phyloP scores from a whole-genome alignment of 371 early-diverging fungal species.

The Mortierella sp. region DNA sequence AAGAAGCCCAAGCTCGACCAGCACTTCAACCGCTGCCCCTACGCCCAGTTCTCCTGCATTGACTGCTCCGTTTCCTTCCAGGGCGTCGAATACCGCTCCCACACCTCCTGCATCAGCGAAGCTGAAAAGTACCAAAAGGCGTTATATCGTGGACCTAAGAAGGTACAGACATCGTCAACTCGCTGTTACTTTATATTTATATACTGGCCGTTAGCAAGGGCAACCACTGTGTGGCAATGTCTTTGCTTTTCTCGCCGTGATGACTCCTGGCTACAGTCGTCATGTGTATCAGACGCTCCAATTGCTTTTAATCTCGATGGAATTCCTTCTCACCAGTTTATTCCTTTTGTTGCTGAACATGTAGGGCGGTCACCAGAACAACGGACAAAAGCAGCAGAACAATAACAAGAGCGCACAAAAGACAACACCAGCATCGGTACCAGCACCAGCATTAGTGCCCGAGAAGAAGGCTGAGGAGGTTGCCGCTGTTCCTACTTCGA shows the following conservation, averaged over 20 bases:
- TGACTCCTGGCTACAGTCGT: background rate
- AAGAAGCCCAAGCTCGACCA: conserved; percentile 93
- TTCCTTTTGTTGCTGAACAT: background rate
- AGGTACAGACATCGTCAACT: conserved; percentile 50
- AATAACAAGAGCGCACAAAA: conserved; percentile 23
- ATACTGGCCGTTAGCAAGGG: background rate
- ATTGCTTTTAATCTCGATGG: background rate
- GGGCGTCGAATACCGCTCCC: conserved; percentile 80
- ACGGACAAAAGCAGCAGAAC: conserved; percentile 54
- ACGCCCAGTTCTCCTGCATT: conserved; percentile 89
- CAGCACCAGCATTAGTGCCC: conserved; percentile 18
- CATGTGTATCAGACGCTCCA: background rate
- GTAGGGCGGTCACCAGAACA: conserved; percentile 48
- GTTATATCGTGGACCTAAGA: conserved; percentile 68
- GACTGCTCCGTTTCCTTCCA: conserved; percentile 93
- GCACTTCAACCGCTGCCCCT: conserved; percentile 85
- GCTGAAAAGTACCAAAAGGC: conserved; percentile 91
- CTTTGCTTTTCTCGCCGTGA: background rate
- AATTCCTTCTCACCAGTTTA: background rate
- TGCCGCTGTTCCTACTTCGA: conserved; percentile 62
- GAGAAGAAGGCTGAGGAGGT: conserved; percentile 11
- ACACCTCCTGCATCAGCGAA: conserved; percentile 92
- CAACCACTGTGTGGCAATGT: too few species aligned
- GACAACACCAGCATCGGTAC: background rate
- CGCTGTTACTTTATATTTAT: background rate